A percentile compares a stretch with the other conserved stretches of the same genome.
These are phyloP conservation scores for Crithidia thermophila DNA, from an alignment of 208 protist genomes.

Conservation along the genomic window DNA sequence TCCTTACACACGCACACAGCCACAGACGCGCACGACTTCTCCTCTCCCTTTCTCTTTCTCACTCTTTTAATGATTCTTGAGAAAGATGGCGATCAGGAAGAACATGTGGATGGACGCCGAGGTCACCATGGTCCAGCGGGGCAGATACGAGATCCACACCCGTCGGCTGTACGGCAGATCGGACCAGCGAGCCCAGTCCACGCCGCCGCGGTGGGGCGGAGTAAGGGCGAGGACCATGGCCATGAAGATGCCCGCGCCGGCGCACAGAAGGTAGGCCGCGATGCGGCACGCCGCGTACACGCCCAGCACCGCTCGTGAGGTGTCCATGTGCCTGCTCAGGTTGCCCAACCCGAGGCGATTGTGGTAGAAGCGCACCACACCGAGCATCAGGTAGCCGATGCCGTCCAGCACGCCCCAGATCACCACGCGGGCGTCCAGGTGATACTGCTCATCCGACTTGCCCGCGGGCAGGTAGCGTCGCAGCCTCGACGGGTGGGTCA, in stretches of 20 bases:
- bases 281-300: constrained; percentile 11
- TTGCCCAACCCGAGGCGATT: constrained; percentile 22
- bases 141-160: constrained; percentile 41
- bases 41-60: neutral
- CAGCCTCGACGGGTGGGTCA: constrained; percentile 12
- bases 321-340: constrained; percentile 21
- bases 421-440: constrained; percentile 30
- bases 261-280: constrained; percentile 6
- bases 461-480: constrained; percentile 19
- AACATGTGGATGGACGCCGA: constrained; percentile 30
- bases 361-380: constrained; percentile 20
- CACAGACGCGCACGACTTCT: no score
- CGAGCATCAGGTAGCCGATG: constrained; percentile 20
- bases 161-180: constrained; percentile 29
- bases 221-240: constrained; percentile 37
- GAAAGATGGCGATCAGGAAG: constrained; percentile 18
- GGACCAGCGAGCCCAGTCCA: constrained; percentile 37
- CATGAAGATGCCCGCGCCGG: constrained; percentile 38
- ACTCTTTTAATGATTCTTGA: constrained; percentile 40
- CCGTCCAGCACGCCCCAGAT: constrained; percentile 41
- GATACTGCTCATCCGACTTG: constrained; percentile 4
- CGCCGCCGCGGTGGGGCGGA: constrained; percentile 29
- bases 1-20: no score
- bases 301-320: neutral
- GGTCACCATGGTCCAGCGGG: constrained; percentile 43